Percentiles rank a stretch among this genome's conserved stretches.
These are phyloP conservation scores for Euptelea pleiosperma DNA, from an alignment of 164 flowering plant genomes.

Conservation along the genomic window DNA sequence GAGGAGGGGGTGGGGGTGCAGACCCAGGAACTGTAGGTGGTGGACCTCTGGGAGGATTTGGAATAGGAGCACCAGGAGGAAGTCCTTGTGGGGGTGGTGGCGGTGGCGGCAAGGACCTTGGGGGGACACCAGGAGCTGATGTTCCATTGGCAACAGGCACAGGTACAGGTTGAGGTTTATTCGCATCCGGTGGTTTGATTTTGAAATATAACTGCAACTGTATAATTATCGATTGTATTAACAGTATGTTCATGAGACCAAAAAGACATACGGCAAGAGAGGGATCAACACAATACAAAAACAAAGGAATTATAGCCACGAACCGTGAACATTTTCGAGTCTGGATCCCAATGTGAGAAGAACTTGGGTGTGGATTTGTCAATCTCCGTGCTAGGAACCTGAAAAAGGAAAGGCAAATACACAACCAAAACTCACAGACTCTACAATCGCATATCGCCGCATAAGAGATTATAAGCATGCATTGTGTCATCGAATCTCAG, in stretches of 20 bases:
- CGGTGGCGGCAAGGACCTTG: constrained; percentile 58
- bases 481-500: neutral
- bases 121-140: constrained; percentile 61
- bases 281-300: neutral
- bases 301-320: constrained; percentile 5
- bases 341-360: constrained; percentile 99
- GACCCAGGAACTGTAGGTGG: constrained; percentile 52
- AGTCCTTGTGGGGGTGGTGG: constrained; percentile 58
- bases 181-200: constrained; percentile 76
- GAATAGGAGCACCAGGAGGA: constrained; percentile 39
- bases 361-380: constrained; percentile 97
- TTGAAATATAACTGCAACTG: constrained; percentile 97
- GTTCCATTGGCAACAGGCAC: constrained; percentile 60
- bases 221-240: neutral
- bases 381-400: constrained; percentile 99
- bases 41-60: constrained; percentile 56
- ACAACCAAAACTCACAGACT: neutral
- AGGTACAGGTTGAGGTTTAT: constrained; percentile 53
- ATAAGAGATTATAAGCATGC: neutral
- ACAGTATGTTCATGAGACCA: neutral
- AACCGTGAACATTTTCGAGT: constrained; percentile 97
- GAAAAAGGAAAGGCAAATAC: constrained; percentile 11
- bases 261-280: constrained; percentile 1
- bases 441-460: too few relatives aligned
- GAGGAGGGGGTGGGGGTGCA: constrained; percentile 65